phyloP scores from a whole-genome alignment of 345 rosid species.

The Clausena lansium region DNA sequence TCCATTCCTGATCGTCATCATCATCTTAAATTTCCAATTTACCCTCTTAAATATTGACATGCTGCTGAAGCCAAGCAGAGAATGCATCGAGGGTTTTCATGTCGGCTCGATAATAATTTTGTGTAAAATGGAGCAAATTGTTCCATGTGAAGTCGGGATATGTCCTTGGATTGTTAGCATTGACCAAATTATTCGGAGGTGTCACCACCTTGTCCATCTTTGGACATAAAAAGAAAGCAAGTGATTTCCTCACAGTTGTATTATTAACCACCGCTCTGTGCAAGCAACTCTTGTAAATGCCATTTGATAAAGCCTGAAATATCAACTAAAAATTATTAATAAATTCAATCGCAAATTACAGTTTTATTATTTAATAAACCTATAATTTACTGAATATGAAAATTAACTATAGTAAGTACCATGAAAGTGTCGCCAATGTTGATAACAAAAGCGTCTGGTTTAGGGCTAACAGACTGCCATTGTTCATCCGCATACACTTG shows the following conservation, averaged over 20 bases:
- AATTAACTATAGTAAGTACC: slow-evolving; percentile 29
- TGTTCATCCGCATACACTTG: slow-evolving; percentile 55
- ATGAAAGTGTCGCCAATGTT: slow-evolving; percentile 77
- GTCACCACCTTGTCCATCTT: slow-evolving; percentile 39
- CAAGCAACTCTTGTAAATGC: slow-evolving; percentile 60
- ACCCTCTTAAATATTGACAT: neutral
- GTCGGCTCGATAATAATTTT: slow-evolving; percentile 56
- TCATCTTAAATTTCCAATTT: neutral
- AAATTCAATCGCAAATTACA: neutral
- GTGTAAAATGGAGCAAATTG: slow-evolving; percentile 50
- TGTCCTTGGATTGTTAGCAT: slow-evolving; percentile 32
- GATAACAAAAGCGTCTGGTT: slow-evolving; percentile 52
- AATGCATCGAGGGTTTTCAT: slow-evolving; percentile 49
- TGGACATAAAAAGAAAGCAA: slow-evolving; percentile 62
- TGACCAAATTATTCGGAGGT: slow-evolving; percentile 41
- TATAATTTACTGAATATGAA: neutral
- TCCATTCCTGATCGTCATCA: neutral
- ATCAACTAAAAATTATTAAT: neutral
- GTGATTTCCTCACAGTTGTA: slow-evolving; percentile 41
- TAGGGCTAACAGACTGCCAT: slow-evolving; percentile 53
- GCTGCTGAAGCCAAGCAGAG: slow-evolving; percentile 36
- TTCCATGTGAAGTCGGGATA: slow-evolving; percentile 66
- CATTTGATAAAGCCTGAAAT: slow-evolving; percentile 56
- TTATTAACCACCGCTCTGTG: slow-evolving; percentile 66
- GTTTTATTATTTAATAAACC: neutral